Percentiles rank a stretch among this genome's conserved stretches.
Evolutionary conservation across 192 early-diverging fungal genomes (phyloP).

Genomic region (Backusella luteola): DNA sequence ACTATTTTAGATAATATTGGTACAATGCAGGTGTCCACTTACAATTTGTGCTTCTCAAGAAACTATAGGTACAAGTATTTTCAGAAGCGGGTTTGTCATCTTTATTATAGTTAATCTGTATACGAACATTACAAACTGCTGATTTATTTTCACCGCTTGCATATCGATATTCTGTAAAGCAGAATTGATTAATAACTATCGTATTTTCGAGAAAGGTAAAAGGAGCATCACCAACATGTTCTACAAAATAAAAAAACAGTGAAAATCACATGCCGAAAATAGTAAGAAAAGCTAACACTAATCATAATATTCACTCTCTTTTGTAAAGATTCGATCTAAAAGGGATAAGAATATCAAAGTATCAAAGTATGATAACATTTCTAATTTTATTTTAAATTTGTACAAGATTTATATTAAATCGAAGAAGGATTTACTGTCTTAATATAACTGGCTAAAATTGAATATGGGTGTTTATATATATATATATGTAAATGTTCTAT

Average conservation of each 20-base stretch:
- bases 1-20: not conserved
- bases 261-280: slow-evolving; percentile 3
- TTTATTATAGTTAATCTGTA: not conserved
- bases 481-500: not conserved
- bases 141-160: not conserved
- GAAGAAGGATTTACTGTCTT: not conserved
- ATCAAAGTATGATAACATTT: slow-evolving; percentile 5
- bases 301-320: not conserved
- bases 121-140: not conserved
- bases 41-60: not conserved
- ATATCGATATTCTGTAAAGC: not conserved
- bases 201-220: not conserved
- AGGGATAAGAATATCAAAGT: not conserved
- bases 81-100: not conserved
- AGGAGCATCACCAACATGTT: not conserved
- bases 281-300: not conserved
- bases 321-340: not conserved
- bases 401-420: slow-evolving; percentile 7
- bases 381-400: slow-evolving; percentile 11
- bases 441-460: not conserved
- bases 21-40: not conserved
- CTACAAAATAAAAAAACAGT: not conserved
- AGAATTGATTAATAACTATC: not conserved
- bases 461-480: not conserved
- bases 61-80: not conserved